These are phyloP conservation scores for Boletellus sp. DNA, from an alignment of 768 basidiomycete species.

Conservation along the genomic window DNA sequence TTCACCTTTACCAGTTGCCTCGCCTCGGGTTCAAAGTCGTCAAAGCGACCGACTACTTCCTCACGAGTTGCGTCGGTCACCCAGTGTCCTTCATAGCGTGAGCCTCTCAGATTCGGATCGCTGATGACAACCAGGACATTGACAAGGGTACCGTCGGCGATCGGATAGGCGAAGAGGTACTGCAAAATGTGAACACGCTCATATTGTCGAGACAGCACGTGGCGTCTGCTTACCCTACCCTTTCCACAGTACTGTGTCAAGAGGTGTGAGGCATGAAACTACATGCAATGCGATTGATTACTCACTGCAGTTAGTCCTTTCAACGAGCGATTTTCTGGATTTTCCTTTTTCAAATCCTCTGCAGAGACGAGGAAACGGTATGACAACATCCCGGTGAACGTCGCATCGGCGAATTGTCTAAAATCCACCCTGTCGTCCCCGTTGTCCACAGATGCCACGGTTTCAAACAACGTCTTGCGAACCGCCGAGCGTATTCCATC, in stretches of 20 bases:
- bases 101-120: slow-evolving; percentile 29
- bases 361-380: slow-evolving; percentile 39
- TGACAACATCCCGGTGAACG: slow-evolving; percentile 39
- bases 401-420: slow-evolving; percentile 23
- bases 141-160: slow-evolving; percentile 34
- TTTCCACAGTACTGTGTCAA: slow-evolving; percentile 13
- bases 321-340: slow-evolving; percentile 24
- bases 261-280: slow-evolving; percentile 6
- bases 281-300: too few relatives aligned
- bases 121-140: slow-evolving; percentile 34
- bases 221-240: not conserved
- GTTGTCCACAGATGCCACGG: slow-evolving; percentile 3
- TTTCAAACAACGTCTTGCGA: slow-evolving; percentile 23
- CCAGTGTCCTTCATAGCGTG: slow-evolving; percentile 31
- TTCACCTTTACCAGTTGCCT: slow-evolving; percentile 27
- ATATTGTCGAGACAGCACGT: not conserved
- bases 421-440: not conserved
- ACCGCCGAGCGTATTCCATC: slow-evolving; percentile 39
- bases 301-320: not conserved
- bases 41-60: slow-evolving; percentile 31
- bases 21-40: slow-evolving; percentile 38
- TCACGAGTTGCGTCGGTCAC: slow-evolving; percentile 28
- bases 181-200: slow-evolving; percentile 14
- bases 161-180: slow-evolving; percentile 40
- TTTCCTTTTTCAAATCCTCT: slow-evolving; percentile 24